Base-by-base conservation (phyloP, 2,329 filamentous ascomycete species). In the Truncatella angustata region DNA sequence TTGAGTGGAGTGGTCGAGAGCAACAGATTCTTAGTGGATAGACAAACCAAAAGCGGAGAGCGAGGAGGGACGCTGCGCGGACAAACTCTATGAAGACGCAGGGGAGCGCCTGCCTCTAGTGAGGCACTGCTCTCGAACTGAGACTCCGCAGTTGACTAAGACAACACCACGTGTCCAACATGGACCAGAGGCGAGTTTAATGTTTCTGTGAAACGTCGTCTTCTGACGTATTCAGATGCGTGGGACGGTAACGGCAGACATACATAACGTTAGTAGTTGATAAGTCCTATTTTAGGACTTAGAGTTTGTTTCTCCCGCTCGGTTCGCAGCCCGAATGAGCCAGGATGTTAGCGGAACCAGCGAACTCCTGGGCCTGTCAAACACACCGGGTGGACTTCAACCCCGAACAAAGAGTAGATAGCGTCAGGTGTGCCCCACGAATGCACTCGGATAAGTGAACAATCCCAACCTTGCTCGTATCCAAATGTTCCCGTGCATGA, bases 1-100 rank as follows among this genome's bases (percentile, higher is more conserved):
- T 34, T 46, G 32, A 46, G 43, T 46, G 43, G 43, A 24, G 43
- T 7, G 43, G 30, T 35, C 26, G 43, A 46, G 40, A 43, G n/a
- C 40, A 43, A 14, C 11, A n/a, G 39, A 14, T 21, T 43, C 24
- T 12, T 16, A 20, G 21, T 40, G 37, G 16, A 36, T 21, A 21
- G 18, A 18, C 12, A 18, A 23, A 7, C 5, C 32, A 46, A 46
- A 46, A 46, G 43, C 43, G 43, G 43, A 46, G 43, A 32, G 43
- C n/a, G 26, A 46, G 26, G 43, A 34, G 9, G 23, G 28, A 43
- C 28, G 43, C 32, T 34, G 43, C 18, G 28, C 16, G 12, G 40
- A n/a, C 40, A 24, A 23, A 43, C 16, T 43, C 16, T n/a, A n/a
- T 16, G 11, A 11, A 24, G 21, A 21, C 5, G 21, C n/a, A n/a